phyloP scores from a whole-genome alignment of 1,139 yeast genomes.

The Suhomyces terraborum region DNA sequence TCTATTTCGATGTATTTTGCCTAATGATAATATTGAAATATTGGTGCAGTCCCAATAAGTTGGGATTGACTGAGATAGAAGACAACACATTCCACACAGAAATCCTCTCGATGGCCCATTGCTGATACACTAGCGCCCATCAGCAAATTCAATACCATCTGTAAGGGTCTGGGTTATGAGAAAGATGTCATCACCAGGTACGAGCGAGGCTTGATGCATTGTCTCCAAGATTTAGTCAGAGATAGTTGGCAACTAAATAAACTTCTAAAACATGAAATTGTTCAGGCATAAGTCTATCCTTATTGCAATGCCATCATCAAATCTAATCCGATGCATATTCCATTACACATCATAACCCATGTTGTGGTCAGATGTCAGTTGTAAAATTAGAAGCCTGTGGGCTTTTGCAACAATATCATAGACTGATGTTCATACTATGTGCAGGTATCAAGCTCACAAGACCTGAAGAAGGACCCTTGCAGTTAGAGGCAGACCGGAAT shows the following conservation, averaged over 20 bases:
- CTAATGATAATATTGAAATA: slow-evolving; percentile 33
- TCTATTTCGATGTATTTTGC: slow-evolving; percentile 52
- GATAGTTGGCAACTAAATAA: neutral
- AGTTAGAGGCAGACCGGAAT: too few relatives aligned
- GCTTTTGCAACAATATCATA: too few relatives aligned
- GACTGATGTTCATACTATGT: too few relatives aligned
- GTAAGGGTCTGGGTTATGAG: slow-evolving; percentile 28
- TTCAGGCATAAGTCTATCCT: neutral
- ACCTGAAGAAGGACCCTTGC: too few relatives aligned
- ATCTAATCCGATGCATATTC: neutral
- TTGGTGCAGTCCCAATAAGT: slow-evolving; percentile 11
- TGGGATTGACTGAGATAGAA: slow-evolving; percentile 2
- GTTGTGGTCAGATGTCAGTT: too few relatives aligned
- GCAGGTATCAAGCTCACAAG: too few relatives aligned
- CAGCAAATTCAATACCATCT: slow-evolving; percentile 34
- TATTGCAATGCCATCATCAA: neutral
- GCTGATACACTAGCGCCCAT: slow-evolving; percentile 21
- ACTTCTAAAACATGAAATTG: neutral
- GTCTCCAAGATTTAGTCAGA: slow-evolving; percentile 1
- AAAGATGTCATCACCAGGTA: slow-evolving; percentile 36
- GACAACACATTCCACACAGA: slow-evolving; percentile 1
- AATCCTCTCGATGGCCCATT: neutral
- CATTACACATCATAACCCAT: too few relatives aligned
- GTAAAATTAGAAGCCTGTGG: too few relatives aligned
- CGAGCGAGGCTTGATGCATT: slow-evolving; percentile 24